phyloP scores from a whole-genome alignment of 2,329 filamentous ascomycete species.

The Phyllosticta paracitricarpa region DNA sequence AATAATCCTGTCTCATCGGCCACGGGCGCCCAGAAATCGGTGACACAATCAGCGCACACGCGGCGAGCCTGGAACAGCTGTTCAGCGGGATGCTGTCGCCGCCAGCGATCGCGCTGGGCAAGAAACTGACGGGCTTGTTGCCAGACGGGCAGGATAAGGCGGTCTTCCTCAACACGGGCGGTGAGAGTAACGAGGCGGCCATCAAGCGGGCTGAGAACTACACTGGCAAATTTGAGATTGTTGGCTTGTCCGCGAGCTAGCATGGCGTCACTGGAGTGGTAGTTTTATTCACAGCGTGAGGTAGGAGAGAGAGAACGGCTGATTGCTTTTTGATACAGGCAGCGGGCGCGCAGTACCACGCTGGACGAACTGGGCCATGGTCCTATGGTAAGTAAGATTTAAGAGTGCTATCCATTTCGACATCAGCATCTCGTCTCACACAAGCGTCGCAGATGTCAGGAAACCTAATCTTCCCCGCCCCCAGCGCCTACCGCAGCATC shows the following conservation, averaged over 20 bases:
- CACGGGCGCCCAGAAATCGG: slow-evolving; percentile 26
- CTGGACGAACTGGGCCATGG: slow-evolving; percentile 41
- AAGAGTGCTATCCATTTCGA: background rate
- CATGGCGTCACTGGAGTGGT: slow-evolving; percentile 49
- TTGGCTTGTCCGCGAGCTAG: slow-evolving; percentile 49
- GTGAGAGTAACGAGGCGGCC: slow-evolving; percentile 44
- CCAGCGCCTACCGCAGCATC: slow-evolving; percentile 51
- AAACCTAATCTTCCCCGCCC: slow-evolving; percentile 47
- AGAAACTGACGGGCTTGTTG: slow-evolving; percentile 18
- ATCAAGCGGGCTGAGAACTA: slow-evolving; percentile 55
- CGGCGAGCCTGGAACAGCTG: slow-evolving; percentile 22
- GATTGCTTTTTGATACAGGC: slow-evolving; percentile 19
- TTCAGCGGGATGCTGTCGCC: slow-evolving; percentile 28
- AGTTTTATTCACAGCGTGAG: background rate
- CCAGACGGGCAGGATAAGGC: slow-evolving; percentile 24
- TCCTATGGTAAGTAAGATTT: slow-evolving; percentile 18
- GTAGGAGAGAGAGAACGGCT: background rate
- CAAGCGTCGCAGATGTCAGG: slow-evolving; percentile 39
- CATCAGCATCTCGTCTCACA: background rate
- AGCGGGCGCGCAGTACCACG: slow-evolving; percentile 43
- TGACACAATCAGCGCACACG: slow-evolving; percentile 19
- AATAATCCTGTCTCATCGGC: slow-evolving; percentile 17
- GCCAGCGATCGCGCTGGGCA: slow-evolving; percentile 23
- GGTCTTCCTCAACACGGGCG: slow-evolving; percentile 26
- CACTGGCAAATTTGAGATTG: slow-evolving; percentile 56